Conservation (phyloP, 108 stramenopile genomes). For the Cyclotella sp. region DNA sequence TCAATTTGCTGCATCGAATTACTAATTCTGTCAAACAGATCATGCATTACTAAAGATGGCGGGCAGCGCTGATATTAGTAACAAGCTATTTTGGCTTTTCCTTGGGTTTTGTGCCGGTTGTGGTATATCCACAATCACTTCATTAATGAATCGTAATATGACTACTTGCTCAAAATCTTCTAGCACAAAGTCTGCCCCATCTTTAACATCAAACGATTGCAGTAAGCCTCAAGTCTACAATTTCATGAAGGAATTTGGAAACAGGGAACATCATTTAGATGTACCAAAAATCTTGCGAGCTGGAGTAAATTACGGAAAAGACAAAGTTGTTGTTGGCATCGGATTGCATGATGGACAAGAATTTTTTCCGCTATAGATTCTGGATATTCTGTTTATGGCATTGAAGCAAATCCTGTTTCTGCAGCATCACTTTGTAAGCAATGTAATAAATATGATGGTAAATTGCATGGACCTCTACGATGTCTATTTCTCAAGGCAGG, state of each 20-base stretch:
- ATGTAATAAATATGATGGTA: neutral
- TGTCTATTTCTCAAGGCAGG: neutral
- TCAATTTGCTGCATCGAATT: no score
- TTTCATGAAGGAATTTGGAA: constrained; percentile 6
- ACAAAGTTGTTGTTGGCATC: constrained; percentile 7
- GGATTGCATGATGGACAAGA: constrained; percentile 1
- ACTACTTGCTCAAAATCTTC: no score
- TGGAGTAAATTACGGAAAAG: neutral
- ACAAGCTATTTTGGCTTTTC: no score
- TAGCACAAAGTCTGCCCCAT: no score
- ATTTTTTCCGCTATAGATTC: constrained; percentile 9
- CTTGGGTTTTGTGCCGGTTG: no score
- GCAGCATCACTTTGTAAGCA: neutral
- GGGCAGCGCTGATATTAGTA: no score
- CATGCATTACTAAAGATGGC: no score
- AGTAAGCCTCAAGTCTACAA: constrained; percentile 2
- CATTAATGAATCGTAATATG: no score
- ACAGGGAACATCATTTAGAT: neutral
- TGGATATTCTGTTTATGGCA: constrained; percentile 7
- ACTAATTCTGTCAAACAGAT: no score
- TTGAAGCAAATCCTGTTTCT: constrained; percentile 5
- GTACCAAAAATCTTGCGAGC: neutral
- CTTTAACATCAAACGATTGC: no score
- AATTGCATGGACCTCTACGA: neutral
- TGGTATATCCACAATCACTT: no score